Conservation (phyloP, 768 basidiomycete genomes). For the Boletus vermiculosoides region DNA sequence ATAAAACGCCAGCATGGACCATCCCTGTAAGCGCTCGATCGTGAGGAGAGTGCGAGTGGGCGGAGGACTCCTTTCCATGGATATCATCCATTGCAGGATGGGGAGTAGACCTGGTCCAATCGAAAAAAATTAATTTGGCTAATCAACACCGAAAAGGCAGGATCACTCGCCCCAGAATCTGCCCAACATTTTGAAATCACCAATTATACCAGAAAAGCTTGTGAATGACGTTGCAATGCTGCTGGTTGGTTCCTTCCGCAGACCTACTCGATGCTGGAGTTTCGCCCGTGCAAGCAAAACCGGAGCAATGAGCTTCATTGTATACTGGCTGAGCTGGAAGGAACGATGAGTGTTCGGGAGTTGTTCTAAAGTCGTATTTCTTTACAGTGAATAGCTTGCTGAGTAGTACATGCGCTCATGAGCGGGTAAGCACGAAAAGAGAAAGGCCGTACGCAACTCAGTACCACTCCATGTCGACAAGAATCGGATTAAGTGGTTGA, state of each 20-base stretch:
- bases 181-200: conserved; percentile 72
- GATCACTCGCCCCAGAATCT: conserved; percentile 71
- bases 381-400: conserved; percentile 77
- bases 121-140: background rate
- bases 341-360: background rate
- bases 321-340: conserved; percentile 67
- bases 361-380: background rate
- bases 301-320: conserved; percentile 67
- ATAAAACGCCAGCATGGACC: conserved; percentile 76
- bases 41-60: conserved; percentile 69
- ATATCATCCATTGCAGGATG: conserved; percentile 77
- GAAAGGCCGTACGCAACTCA: conserved; percentile 58
- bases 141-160: background rate
- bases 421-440: conserved; percentile 10
- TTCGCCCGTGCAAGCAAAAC: conserved; percentile 65
- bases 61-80: conserved; percentile 67
- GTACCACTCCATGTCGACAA: conserved; percentile 83
- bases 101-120: conserved; percentile 61
- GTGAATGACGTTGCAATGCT: conserved; percentile 48
- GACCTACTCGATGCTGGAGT: conserved; percentile 63
- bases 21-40: conserved; percentile 74
- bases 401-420: conserved; percentile 5
- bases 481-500: conserved; percentile 74
- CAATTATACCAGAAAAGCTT: conserved; percentile 54
- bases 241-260: conserved; percentile 54